Base-by-base conservation (phyloP, 106 monocot genomes). In the Ottelia alismoides region DNA sequence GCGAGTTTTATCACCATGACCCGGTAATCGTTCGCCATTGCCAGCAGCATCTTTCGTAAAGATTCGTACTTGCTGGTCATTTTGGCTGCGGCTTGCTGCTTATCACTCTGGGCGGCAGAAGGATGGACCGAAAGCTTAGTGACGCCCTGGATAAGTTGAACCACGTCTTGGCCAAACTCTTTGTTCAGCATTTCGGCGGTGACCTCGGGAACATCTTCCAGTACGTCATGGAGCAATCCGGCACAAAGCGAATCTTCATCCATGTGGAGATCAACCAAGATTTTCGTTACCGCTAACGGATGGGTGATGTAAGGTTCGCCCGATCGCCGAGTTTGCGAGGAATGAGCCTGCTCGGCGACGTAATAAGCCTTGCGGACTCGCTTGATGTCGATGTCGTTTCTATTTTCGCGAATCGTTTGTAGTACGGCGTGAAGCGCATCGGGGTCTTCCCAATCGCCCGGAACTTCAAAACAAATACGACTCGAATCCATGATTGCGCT, bases 231-330 rank as follows among this genome's bases (percentile, higher is more conserved):
- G 25, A 55, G 54, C 11, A 55, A 27, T 2, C 25, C 54, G 11
- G 54, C 54, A 18, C 7, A 16, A 18, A 55, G 7, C 11, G 54
- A 25, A 2, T 3, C 22, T 3, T 14, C 18, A 27, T 25, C 54
- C 7, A 55, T 25, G 23, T 22, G 18, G 26, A 55, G 23, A 3
- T 55, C 54, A 27, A 4, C 54, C 19, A 55, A 27, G 27, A 55
- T 55, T 16, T 3, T 7, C 7, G 54, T 27, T 6, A 55, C 54
- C 19, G 54, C 54, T 3, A 55, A 3, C 54, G 54, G 54, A 27
- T 55, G 54, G 7, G 54, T 55, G 54, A 55, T 55, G 27, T 55
- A 55, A 6, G 54, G 54, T 3, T 55, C 54, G 18, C 54, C 54
- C n/a, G n/a, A n/a, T n/a, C n/a, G n/a, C n/a, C n/a, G n/a, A n/a